phyloP scores from a whole-genome alignment of 2,329 filamentous ascomycete species.

The Phialophora verrucosa region DNA sequence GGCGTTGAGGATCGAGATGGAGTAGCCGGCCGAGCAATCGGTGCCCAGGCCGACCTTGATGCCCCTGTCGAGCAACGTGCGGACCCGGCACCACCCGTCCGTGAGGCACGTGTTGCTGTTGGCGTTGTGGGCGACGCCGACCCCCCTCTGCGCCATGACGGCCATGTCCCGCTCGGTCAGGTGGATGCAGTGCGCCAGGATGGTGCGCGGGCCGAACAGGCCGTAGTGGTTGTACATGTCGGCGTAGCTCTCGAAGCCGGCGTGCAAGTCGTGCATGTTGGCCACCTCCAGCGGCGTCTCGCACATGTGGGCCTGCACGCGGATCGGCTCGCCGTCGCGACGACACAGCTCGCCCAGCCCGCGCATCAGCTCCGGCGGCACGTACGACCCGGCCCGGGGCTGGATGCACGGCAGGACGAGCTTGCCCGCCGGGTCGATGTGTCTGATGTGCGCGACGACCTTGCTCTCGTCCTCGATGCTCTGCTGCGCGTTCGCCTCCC shows the following conservation, averaged over 20 bases:
- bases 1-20: constrained; percentile 61
- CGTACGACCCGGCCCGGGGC: constrained; percentile 64
- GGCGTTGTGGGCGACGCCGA: constrained; percentile 67
- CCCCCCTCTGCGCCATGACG: constrained; percentile 50
- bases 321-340: constrained; percentile 49
- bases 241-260: constrained; percentile 59
- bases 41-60: constrained; percentile 68
- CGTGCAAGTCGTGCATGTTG: constrained; percentile 59
- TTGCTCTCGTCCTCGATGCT: constrained; percentile 38
- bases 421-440: constrained; percentile 50
- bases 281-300: constrained; percentile 64
- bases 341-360: constrained; percentile 61
- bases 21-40: constrained; percentile 65
- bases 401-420: constrained; percentile 59
- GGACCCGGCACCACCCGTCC: constrained; percentile 43
- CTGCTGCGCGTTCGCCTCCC: constrained; percentile 45
- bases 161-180: constrained; percentile 60
- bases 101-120: constrained; percentile 58
- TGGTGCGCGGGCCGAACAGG: constrained; percentile 58
- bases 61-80: constrained; percentile 58
- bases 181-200: constrained; percentile 68
- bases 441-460: constrained; percentile 48
- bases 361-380: constrained; percentile 57
- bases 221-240: constrained; percentile 63
- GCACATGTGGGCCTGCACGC: constrained; percentile 69